These are phyloP conservation scores for Larix sibirica DNA, from an alignment of 83 land plant genomes.

Conservation along the genomic window DNA sequence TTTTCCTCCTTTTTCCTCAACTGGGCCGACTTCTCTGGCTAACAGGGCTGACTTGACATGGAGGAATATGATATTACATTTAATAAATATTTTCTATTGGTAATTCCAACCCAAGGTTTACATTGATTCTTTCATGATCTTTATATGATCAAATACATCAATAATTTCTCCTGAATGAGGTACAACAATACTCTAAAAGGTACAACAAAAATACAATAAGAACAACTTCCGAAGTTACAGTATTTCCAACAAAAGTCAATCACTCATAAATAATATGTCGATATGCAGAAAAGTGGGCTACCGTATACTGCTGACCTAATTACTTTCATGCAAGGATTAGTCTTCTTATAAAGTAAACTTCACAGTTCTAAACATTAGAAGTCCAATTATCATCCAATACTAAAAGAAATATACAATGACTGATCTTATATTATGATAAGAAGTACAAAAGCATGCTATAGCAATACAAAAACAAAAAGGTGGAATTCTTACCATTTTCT, in stretches of 20 bases:
- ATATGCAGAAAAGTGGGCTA: not conserved
- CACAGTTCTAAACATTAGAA: not conserved
- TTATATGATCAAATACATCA: too few species aligned
- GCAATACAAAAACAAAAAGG: not conserved
- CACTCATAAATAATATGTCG: not conserved
- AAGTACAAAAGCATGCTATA: not conserved
- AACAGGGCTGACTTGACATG: too few species aligned
- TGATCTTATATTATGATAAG: not conserved
- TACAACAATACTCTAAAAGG: too few species aligned
- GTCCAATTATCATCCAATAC: not conserved
- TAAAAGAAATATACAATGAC: not conserved
- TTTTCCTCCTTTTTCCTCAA: too few species aligned
- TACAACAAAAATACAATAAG: too few species aligned
- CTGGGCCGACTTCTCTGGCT: too few species aligned
- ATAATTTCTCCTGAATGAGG: too few species aligned
- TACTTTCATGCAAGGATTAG: not conserved
- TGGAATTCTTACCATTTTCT: conserved; percentile 66
- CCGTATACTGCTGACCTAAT: not conserved
- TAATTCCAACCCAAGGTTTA: too few species aligned
- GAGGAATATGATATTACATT: too few species aligned
- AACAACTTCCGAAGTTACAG: too few species aligned
- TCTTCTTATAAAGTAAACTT: not conserved
- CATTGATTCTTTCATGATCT: too few species aligned
- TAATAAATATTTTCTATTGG: too few species aligned
- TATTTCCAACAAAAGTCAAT: not conserved